Evolutionary conservation across 208 protist genomes (phyloP).

Genomic region (Vickermania ingenoplastis): DNA sequence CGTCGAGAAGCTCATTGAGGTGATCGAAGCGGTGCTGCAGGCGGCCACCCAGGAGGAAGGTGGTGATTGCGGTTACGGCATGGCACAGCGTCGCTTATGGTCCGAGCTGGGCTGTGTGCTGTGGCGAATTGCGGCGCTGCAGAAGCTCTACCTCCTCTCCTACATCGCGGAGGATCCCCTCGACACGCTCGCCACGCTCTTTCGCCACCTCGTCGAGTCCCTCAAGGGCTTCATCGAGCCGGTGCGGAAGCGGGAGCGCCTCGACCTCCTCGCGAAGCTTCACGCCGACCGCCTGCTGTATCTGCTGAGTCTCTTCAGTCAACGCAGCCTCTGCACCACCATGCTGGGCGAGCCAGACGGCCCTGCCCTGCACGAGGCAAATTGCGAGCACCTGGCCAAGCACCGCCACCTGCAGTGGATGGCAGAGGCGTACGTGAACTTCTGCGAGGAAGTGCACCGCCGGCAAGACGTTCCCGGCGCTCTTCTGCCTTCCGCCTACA

Average conservation of each 20-base stretch:
- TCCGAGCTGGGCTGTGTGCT: slow-evolving; percentile 50
- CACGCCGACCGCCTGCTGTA: background rate
- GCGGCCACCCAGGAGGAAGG: background rate
- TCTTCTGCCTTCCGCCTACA: slow-evolving; percentile 20
- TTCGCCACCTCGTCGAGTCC: slow-evolving; percentile 34
- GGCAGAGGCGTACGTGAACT: slow-evolving; percentile 14
- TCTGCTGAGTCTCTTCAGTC: background rate
- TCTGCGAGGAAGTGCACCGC: slow-evolving; percentile 25
- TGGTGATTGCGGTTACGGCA: background rate
- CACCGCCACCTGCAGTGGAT: slow-evolving; percentile 24
- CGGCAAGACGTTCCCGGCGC: slow-evolving; percentile 37
- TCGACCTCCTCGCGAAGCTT: background rate
- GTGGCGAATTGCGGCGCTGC: slow-evolving; percentile 37
- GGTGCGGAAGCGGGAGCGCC: slow-evolving; percentile 4
- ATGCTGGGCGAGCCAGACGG: slow-evolving; percentile 5
- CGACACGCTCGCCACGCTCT: slow-evolving; percentile 18
- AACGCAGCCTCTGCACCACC: background rate
- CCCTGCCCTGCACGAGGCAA: slow-evolving; percentile 7
- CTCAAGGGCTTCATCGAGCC: slow-evolving; percentile 18
- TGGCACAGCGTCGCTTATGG: slow-evolving; percentile 42
- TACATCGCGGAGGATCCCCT: slow-evolving; percentile 32
- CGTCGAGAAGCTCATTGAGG: slow-evolving; percentile 29
- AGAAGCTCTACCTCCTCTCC: slow-evolving; percentile 48
- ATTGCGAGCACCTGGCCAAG: slow-evolving; percentile 9
- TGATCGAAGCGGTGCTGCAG: background rate